phyloP scores from a whole-genome alignment of 768 basidiomycete genomes.

The Lanmaoa rubissima region DNA sequence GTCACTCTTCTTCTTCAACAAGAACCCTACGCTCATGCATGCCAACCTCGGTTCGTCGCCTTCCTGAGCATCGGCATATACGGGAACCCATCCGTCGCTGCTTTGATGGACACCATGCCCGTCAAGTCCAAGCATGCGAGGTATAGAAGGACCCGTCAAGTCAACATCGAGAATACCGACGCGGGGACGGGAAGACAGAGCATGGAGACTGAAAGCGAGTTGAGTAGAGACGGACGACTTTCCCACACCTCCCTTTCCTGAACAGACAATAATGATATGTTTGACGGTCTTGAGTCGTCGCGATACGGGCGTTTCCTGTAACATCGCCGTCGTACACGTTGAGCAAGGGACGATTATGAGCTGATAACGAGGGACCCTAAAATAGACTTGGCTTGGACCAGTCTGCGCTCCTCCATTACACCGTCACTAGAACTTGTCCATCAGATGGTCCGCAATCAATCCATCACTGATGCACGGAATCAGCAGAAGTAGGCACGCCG shows the following conservation, averaged over 20 bases:
- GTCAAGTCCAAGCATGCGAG: slow-evolving; percentile 91
- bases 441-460: background rate
- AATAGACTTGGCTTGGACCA: background rate
- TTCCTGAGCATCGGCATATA: slow-evolving; percentile 71
- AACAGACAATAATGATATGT: slow-evolving; percentile 88
- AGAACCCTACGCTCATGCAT: slow-evolving; percentile 97
- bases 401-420: too few relatives aligned
- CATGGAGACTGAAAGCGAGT: slow-evolving; percentile 83
- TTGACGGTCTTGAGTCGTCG: slow-evolving; percentile 72
- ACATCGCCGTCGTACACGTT: slow-evolving; percentile 17
- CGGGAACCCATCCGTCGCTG: slow-evolving; percentile 96
- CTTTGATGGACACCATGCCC: slow-evolving; percentile 88
- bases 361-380: background rate
- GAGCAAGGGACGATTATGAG: too few relatives aligned
- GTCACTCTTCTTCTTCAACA: slow-evolving; percentile 86
- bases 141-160: slow-evolving; percentile 92
- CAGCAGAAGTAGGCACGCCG: too few relatives aligned
- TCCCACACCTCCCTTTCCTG: slow-evolving; percentile 97
- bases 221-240: slow-evolving; percentile 97
- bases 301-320: slow-evolving; percentile 57
- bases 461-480: background rate
- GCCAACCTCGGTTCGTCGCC: slow-evolving; percentile 68
- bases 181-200: slow-evolving; percentile 59
- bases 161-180: slow-evolving; percentile 94
- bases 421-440: too few relatives aligned